Base-by-base conservation (phyloP, 2,329 filamentous ascomycete species). In the Drechslerella dactyloides region DNA sequence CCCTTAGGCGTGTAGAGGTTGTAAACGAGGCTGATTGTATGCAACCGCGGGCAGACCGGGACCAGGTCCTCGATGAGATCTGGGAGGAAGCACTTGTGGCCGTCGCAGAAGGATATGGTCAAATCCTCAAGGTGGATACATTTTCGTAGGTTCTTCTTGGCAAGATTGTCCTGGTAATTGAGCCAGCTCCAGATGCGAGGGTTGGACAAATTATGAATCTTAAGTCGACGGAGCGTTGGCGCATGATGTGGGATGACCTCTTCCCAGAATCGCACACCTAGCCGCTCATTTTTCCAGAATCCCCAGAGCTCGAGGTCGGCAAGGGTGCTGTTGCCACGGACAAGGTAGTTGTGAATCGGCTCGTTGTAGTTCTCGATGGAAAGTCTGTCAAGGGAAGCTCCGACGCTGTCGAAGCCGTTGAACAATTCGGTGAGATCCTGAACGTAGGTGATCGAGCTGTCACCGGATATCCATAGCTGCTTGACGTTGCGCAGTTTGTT, bases 231-330 rank as follows among this genome's bases (percentile, higher is more conserved):
- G 0, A 70, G 27, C 7, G 53, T 55, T 2, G 59, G 59, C 2
- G 66, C 66, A 15, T 70, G 66, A 17, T 46, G 52, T n/a, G 66
- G 66, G n/a, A 70, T 55, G 15, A 70, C 54, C 19, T 70, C 58
- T 30, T 70, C 66, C 66, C 66, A 70, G 15, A 70, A 70, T 1
- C 15, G 19, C 7, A 40, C 10, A 2, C 53, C 66, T 5, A 70
- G 58, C 5, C 50, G 27, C 52, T 30, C 30, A 11, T n/a, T 54
- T 3, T 48, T 54, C 66, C 66, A 70, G 17, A 40, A 63, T 0
- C 66, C 66, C 66, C 66, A 70, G 1, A 70, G 46, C 21, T 63
- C 58, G 23, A 70, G 46, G 17, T 59, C 54, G 1, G 53, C 54
- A 10, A 70, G 33, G 19, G 52, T 24, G 15, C 21, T 51, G 1